Evolutionary conservation across 169 alveolate species (phyloP), one percentile per base, ranked within the genome.

Genomic region (Amoebophrya sp.): DNA sequence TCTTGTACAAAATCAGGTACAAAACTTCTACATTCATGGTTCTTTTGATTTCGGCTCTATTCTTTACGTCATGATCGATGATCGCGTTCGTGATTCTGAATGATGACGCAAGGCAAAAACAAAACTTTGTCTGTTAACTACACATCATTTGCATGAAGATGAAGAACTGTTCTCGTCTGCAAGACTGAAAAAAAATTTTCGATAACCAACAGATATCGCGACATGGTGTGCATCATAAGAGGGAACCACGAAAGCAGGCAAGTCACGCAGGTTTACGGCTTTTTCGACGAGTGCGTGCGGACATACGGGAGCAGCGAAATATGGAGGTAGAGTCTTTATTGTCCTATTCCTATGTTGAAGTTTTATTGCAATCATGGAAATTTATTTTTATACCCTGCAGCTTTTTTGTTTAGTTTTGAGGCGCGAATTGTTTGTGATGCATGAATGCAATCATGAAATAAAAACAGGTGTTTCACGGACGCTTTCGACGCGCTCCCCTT

Each of bases 281-380:
- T 99, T 95, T 99, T 99, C 95, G 99, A 99, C 95, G 99, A 99
- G 95, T 99, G 99, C 93, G 96, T 98, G 92, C 95, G 99, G 89
- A 98, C 99, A 93, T 99, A 98, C 95, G 99, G 99, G 23, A 97
- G 97, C 91, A 92, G 92, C 0, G 93, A 92, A 39, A 94, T 92
- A 0, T 91, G 93, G 93, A 77, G 89, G 53, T 32, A 38, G 89
- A 39, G 12, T 47, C n/a, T 25, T 25, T 1, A n/a, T 35, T 25
- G 3, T 35, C 83, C 23, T 25, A n/a, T 25, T 66, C 39, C 14
- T 77, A 77, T 77, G 90, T 77, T 18, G 0, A 0, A 77, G 18
- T 7, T 47, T 47, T n/a, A n/a, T n/a, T 47, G 66, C 29, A 47
- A 47, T 47, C 66, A 47, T 18, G 66, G 29, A 47, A 18, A 7